phyloP scores from a whole-genome alignment of 1,284 basidiomycete species.

The Cystobasidium sp. region DNA sequence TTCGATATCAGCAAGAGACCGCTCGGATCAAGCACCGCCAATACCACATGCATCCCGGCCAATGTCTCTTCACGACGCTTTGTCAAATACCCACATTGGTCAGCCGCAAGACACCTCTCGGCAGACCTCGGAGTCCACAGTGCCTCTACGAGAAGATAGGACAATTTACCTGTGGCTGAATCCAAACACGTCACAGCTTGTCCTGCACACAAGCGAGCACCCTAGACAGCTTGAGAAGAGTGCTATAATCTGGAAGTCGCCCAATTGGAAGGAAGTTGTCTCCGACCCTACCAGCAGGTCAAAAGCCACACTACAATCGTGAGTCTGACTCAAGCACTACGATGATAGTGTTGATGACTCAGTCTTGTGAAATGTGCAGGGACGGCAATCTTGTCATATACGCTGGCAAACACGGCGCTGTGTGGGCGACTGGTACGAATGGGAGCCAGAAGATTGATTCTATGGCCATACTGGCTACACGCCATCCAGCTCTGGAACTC shows the following conservation, averaged over 20 bases:
- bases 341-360: not conserved
- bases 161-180: slow-evolving; percentile 49
- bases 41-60: slow-evolving; percentile 23
- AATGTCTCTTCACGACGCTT: slow-evolving; percentile 3
- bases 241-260: slow-evolving; percentile 46
- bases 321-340: not conserved
- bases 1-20: not conserved
- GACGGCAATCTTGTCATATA: slow-evolving; percentile 51
- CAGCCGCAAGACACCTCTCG: slow-evolving; percentile 10
- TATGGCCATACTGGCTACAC: not conserved
- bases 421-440: slow-evolving; percentile 51
- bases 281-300: not conserved
- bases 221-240: slow-evolving; percentile 45
- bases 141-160: slow-evolving; percentile 42
- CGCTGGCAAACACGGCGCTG: slow-evolving; percentile 34
- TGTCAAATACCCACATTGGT: slow-evolving; percentile 39
- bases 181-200: slow-evolving; percentile 49
- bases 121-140: slow-evolving; percentile 32
- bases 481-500: not conserved
- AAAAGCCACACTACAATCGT: slow-evolving; percentile 39
- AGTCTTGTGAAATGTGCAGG: not conserved
- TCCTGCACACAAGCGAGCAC: slow-evolving; percentile 49
- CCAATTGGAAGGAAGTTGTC: slow-evolving; percentile 26
- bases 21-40: slow-evolving; percentile 8
- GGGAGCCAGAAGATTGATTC: slow-evolving; percentile 20